phyloP scores from a whole-genome alignment of 345 rosid genomes.

The Aquilaria yunnanensis region DNA sequence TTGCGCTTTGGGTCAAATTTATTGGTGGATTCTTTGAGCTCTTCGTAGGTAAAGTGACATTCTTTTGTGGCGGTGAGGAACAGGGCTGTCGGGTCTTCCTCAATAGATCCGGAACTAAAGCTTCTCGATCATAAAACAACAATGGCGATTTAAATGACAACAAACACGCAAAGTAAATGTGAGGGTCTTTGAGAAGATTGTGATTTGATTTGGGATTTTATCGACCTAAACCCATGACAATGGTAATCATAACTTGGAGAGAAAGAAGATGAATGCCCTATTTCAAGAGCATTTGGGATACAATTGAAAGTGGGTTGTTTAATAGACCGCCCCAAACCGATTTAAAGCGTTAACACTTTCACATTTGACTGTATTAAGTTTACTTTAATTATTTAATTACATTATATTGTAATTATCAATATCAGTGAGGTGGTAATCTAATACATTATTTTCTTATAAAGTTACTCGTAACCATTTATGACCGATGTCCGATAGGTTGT shows the following conservation, averaged over 20 bases:
- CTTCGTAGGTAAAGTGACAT: constrained; percentile 77
- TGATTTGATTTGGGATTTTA: constrained; percentile 25
- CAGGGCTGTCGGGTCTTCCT: constrained; percentile 71
- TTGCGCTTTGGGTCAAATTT: constrained; percentile 71
- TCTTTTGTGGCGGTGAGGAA: constrained; percentile 75
- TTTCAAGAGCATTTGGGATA: background rate
- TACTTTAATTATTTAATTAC: no score
- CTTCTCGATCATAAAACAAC: constrained; percentile 48
- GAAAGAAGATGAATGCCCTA: constrained; percentile 46
- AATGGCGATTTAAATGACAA: constrained; percentile 34
- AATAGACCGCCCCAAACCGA: no score
- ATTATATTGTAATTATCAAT: no score
- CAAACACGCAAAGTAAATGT: constrained; percentile 42
- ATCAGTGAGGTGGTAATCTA: no score
- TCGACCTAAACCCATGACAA: constrained; percentile 29
- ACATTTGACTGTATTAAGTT: no score
- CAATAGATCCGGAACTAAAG: constrained; percentile 30
- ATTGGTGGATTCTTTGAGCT: constrained; percentile 77
- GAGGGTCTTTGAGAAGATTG: constrained; percentile 41
- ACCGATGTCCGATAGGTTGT: no score
- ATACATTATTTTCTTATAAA: no score
- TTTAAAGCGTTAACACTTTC: no score
- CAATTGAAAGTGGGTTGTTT: no score
- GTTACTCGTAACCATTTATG: no score
- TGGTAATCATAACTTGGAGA: constrained; percentile 25